Conservation (phyloP, 1,284 basidiomycete species). For the Peniophora sp. region DNA sequence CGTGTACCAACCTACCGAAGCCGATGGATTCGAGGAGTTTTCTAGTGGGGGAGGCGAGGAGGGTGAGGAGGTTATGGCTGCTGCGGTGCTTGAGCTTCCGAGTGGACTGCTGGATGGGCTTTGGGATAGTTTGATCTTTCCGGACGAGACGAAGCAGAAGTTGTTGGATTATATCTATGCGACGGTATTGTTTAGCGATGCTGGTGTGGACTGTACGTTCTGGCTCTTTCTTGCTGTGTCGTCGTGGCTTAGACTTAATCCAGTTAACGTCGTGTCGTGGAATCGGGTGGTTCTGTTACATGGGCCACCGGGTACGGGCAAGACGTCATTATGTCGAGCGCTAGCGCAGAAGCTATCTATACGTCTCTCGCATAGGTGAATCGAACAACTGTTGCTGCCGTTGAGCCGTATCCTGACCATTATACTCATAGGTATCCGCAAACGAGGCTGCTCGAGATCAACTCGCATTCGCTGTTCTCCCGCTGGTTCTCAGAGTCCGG, state of each 20-base stretch:
- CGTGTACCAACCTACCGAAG: constrained; percentile 75
- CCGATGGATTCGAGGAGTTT: constrained; percentile 74
- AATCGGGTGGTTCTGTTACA: constrained; percentile 92
- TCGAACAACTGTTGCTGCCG: too few relatives aligned
- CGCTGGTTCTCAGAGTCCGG: constrained; percentile 99
- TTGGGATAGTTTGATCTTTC: constrained; percentile 89
- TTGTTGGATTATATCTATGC: constrained; percentile 93
- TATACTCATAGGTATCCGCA: constrained; percentile 62
- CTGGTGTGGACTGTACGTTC: constrained; percentile 75
- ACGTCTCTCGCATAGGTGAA: constrained; percentile 74
- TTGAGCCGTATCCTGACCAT: too few relatives aligned
- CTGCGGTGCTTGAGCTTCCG: constrained; percentile 81
- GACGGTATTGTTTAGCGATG: constrained; percentile 85
- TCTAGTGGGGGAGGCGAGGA: constrained; percentile 57
- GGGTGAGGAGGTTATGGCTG: constrained; percentile 77
- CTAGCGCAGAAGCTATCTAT: constrained; percentile 95
- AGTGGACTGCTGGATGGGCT: constrained; percentile 80
- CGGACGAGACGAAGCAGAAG: constrained; percentile 82
- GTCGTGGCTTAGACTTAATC: too few relatives aligned
- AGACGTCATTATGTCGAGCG: constrained; percentile 92
- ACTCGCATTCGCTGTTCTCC: constrained; percentile 93
- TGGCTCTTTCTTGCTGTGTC: constrained; percentile 5
- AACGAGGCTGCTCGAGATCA: constrained; percentile 91
- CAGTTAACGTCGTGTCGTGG: constrained; percentile 90
- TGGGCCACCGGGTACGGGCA: constrained; percentile 96